Evolutionary conservation across 371 early-diverging fungal genomes (phyloP).

Genomic region (Chytridium lagenaria): DNA sequence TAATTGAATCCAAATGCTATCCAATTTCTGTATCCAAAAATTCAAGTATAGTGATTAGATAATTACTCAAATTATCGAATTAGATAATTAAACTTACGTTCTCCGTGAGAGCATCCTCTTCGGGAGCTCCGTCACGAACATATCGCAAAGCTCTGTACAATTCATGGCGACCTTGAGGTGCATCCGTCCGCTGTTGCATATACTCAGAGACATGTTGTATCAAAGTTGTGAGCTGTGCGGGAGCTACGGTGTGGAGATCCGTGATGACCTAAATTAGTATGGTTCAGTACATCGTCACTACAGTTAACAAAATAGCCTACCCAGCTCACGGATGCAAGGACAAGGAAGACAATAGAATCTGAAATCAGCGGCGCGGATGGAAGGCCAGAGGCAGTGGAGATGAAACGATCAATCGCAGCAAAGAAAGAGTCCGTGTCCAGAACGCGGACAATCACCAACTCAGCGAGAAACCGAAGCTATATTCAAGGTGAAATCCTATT

Average conservation of each 20-base stretch:
- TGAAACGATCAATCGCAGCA: constrained; percentile 37
- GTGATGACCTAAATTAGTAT: neutral
- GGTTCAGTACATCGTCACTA: neutral
- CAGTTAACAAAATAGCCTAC: constrained; percentile 46
- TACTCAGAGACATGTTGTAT: neutral
- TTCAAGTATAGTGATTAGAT: neutral
- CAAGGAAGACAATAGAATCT: constrained; percentile 77
- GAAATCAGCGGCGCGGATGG: constrained; percentile 60
- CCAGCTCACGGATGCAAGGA: constrained; percentile 81
- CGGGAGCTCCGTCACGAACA: constrained; percentile 54
- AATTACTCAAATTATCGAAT: neutral
- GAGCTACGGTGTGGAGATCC: neutral
- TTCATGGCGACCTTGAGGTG: neutral
- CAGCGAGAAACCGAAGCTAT: constrained; percentile 77
- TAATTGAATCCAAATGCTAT: constrained; percentile 72
- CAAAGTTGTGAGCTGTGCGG: neutral
- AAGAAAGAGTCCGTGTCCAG: constrained; percentile 71
- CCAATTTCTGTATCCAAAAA: constrained; percentile 59
- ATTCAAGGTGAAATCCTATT: neutral
- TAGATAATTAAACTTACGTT: neutral
- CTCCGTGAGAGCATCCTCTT: neutral
- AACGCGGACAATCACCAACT: constrained; percentile 79
- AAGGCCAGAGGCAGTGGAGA: constrained; percentile 65
- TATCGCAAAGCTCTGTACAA: constrained; percentile 30
- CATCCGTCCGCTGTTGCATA: neutral